Evolutionary conservation across 257 asterid species (phyloP), one percentile per base, ranked within the genome.

Genomic region (Solanum virginianum): DNA sequence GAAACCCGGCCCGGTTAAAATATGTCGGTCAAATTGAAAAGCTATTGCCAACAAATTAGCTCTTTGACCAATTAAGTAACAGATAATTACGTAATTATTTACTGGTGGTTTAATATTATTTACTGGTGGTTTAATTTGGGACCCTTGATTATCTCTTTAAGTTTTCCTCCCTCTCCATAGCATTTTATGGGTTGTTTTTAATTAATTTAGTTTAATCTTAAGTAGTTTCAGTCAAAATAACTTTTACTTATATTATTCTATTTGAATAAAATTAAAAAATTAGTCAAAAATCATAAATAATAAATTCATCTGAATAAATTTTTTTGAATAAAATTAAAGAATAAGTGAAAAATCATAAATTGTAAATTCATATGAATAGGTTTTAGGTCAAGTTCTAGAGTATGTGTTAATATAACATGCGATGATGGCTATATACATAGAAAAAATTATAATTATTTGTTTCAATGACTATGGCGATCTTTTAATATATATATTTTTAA

Each of bases 1-100:
- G 92, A 90, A 89, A 93, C 96, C 84, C 93, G 93, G 93, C 91
- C 92, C 91, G 75, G 90, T 92, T 91, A 88, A 83, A 85, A 84
- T 59, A 86, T 83, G 90, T 85, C 92, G 91, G 94, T 90, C 92
- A 88, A 89, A 87, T 87, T 88, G 29, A 20, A 88, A 86, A 89
- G 88, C 74, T 26, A 57, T 75, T 88, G 86, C 81, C 89, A 62
- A 65, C 89, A 55, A 62, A 86, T 90, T 63, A 60, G 83, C 18
- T 43, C 86, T 92, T 91, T 92, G 93, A 93, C 97, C 90, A 87
- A 83, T 10, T 85, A 87, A 84, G 54, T 86, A 32, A 39, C 71
- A 17, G 56, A 66, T 17, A 8, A 41, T 24, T 32, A 14, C 20
- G 26, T 24, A 51, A 14, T 20, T 66, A 49, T 49, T 41, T 75